These are phyloP conservation scores for Sarocladium brachiariae DNA, from an alignment of 2,329 filamentous ascomycete genomes.

Conservation along the genomic window DNA sequence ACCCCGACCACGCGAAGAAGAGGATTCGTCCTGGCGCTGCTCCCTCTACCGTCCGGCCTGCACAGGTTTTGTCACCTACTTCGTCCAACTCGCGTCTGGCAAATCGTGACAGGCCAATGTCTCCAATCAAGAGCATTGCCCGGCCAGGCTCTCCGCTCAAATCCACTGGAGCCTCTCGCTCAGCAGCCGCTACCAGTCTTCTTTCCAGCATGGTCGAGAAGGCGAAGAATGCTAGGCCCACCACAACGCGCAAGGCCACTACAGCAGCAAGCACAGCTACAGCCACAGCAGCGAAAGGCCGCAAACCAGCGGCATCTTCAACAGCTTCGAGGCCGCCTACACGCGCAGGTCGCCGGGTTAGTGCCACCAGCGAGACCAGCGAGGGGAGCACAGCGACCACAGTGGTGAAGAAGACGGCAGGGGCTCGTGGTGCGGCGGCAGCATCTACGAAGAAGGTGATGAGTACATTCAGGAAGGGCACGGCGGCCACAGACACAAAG, in stretches of 20 bases:
- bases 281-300: constrained; percentile 25
- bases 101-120: constrained; percentile 38
- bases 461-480: constrained; percentile 42
- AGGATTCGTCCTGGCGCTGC: constrained; percentile 40
- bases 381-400: constrained; percentile 55
- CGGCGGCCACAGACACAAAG: constrained; percentile 40
- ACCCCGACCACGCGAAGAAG: constrained; percentile 65
- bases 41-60: constrained; percentile 32
- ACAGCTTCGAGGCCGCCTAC: constrained; percentile 32
- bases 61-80: constrained; percentile 70
- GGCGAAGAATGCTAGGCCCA: constrained; percentile 47
- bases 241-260: constrained; percentile 39
- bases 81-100: constrained; percentile 69
- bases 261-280: constrained; percentile 39
- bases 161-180: constrained; percentile 32
- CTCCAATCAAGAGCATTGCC: constrained; percentile 51
- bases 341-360: constrained; percentile 45
- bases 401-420: constrained; percentile 49
- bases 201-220: constrained; percentile 54
- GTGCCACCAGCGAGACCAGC: constrained; percentile 56
- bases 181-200: constrained; percentile 35
- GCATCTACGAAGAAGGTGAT: constrained; percentile 45
- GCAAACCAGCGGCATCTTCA: constrained; percentile 29
- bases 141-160: constrained; percentile 60
- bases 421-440: constrained; percentile 28